phyloP scores from a whole-genome alignment of 2,329 filamentous ascomycete species.

The Hypomyces rosellus region DNA sequence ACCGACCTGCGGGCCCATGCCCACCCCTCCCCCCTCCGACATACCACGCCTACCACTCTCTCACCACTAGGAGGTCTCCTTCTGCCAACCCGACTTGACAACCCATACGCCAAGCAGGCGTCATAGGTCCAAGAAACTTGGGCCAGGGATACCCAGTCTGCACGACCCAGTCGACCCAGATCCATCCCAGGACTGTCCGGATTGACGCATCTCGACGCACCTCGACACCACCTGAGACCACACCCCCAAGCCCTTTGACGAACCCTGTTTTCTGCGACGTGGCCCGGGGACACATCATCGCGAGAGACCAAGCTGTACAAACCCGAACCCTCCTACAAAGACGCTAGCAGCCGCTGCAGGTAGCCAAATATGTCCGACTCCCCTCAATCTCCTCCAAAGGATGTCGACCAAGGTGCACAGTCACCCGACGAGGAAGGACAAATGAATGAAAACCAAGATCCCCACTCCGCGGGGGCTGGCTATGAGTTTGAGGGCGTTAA shows the following conservation, averaged over 20 bases:
- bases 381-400: constrained; percentile 83
- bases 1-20: constrained; percentile 1
- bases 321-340: constrained; percentile 53
- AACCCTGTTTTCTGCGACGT: constrained; percentile 53
- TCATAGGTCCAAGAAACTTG: constrained; percentile 11
- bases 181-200: constrained; percentile 29
- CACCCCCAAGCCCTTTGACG: constrained; percentile 38
- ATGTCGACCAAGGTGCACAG: constrained; percentile 88
- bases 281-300: constrained; percentile 55
- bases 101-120: constrained; percentile 12
- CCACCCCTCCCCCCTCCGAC: constrained; percentile 5
- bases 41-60: constrained; percentile 2
- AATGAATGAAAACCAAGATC: constrained; percentile 82
- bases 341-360: constrained; percentile 58
- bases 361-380: constrained; percentile 87
- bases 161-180: constrained; percentile 11
- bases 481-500: constrained; percentile 94
- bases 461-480: constrained; percentile 62
- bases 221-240: constrained; percentile 46
- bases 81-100: constrained; percentile 11
- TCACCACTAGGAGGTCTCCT: constrained; percentile 6
- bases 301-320: constrained; percentile 47
- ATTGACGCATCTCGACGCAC: constrained; percentile 53
- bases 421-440: constrained; percentile 90
- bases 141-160: constrained; percentile 9